Evolutionary conservation across 139 green algal genomes (phyloP), one percentile per base, ranked within the genome.

Genomic region (Coelastrella sp.): DNA sequence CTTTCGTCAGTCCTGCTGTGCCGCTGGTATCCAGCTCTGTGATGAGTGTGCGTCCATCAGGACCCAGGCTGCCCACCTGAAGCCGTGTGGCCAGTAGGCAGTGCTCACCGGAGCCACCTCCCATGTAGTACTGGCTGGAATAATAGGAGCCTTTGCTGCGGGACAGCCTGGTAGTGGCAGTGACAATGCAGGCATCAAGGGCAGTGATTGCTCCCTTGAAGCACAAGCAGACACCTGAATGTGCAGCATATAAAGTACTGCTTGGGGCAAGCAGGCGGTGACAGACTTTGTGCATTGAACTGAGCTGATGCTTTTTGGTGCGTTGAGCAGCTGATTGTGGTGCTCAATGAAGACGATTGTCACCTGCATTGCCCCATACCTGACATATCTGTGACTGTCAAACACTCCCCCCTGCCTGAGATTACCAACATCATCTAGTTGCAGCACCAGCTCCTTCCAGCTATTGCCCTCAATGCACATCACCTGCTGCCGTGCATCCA

Each of bases 31-130:
- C 74, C 24, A 80, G 25, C 74, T 80, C 83, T 22, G 83, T 66
- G 11, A 88, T 88, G 35, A 80, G 57, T 15, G 49, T 88, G 24
- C 8, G 57, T 10, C 83, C 83, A 58, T 88, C 83, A 88, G 83
- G 83, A 6, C 83, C 74, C 24, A 17, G 58, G 74, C 74, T 80
- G 25, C 74, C 74, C 17, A 80, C 9, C 74, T 80, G 74, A n/a
- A 80, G 74, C 12, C 25, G 74, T 7, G 25, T 57, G 8, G 25
- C 74, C 19, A 14, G 25, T 20, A 80, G 74, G 24, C 7, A 14
- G 24, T 58, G 74, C 74, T 80, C 10, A 8, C 74, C 74, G 7
- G 25, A 8, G 15, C 25, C 74, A 7, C 74, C 74, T 58, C 25
- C 14, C n/a, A n/a, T 8, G 25, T 80, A 80, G 74, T 57, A 58